These are phyloP conservation scores for Ophiostoma pallidulum DNA, from an alignment of 2,329 filamentous ascomycete genomes.

Conservation along the genomic window DNA sequence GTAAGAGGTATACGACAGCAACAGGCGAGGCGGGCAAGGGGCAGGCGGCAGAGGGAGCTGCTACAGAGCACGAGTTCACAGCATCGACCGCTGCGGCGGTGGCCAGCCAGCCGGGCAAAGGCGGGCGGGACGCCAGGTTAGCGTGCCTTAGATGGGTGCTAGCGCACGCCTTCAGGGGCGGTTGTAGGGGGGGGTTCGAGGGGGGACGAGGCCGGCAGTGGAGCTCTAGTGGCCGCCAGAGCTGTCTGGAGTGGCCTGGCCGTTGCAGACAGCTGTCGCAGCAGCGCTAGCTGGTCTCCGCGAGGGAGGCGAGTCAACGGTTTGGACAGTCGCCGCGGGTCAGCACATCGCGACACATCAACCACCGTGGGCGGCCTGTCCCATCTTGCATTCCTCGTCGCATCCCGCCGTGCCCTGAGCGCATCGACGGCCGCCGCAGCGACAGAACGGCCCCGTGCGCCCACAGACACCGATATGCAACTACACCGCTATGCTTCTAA, in stretches of 20 bases:
- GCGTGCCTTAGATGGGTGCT: constrained; percentile 6
- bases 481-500: no score
- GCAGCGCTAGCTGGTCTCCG: no score
- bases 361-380: no score
- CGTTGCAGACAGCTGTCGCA: constrained; percentile 6
- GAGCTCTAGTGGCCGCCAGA: constrained; percentile 7
- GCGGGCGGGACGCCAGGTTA: constrained; percentile 10
- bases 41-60: neutral
- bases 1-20: no score
- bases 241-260: neutral
- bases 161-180: constrained; percentile 2
- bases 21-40: neutral
- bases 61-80: neutral
- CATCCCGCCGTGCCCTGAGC: no score
- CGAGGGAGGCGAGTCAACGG: no score
- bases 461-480: no score
- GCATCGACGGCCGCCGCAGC: no score
- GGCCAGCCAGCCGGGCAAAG: constrained; percentile 6
- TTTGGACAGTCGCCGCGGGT: no score
- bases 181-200: neutral
- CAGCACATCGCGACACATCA: no score
- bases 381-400: no score
- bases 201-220: constrained; percentile 1
- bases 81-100: neutral
- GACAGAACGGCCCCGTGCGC: no score